Base-by-base conservation (phyloP, 192 early-diverging fungal genomes). In the Phlyctochytrium arcticum region DNA sequence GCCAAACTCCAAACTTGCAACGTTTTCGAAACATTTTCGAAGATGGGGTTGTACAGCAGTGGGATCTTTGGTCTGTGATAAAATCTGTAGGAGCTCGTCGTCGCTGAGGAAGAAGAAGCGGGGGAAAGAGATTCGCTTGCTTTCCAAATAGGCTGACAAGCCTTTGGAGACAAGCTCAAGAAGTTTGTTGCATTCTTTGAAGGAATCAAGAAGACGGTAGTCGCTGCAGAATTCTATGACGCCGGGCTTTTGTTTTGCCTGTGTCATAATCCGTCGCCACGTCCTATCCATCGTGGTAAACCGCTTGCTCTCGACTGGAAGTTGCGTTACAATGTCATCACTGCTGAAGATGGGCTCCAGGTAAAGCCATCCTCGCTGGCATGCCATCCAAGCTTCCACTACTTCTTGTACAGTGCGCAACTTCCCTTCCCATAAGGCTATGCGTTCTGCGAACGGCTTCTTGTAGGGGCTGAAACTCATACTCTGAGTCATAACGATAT, bases 251-350 rank as follows among this genome's bases (percentile, higher is more conserved):
- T 47, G 36, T 29, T 74, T 79, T 5, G 78, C 80, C 42, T 83
- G 81, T 9, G 61, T 37, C 74, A 85, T 79, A 57, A 80, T 84
- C 5, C 77, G 56, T 35, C 83, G 51, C 83, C 83, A 85, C 2
- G 79, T 83, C 36, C 83, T 34, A 61, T 85, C 83, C 83, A 85
- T 85, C 0, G 83, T 85, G 30, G 74, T 83, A 48, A 85, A 85
- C 24, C 83, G 66, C 55, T 85, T 85, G 51, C 75, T 78, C 57
- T 85, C 83, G 21, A 66, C 71, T 2, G 83, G 83, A 3, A 85
- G 65, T 63, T 85, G 83, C 7, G 71, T 82, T 5, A 83, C 74
- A 26, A 85, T 85, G 64, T 85, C 83, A 58, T 85, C 83, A 23
- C 74, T 77, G 36, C 76, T 73, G 58, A 85, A 85, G 47, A 85